Conservation (phyloP, 441 rosid species). For the Adansonia grandidieri region DNA sequence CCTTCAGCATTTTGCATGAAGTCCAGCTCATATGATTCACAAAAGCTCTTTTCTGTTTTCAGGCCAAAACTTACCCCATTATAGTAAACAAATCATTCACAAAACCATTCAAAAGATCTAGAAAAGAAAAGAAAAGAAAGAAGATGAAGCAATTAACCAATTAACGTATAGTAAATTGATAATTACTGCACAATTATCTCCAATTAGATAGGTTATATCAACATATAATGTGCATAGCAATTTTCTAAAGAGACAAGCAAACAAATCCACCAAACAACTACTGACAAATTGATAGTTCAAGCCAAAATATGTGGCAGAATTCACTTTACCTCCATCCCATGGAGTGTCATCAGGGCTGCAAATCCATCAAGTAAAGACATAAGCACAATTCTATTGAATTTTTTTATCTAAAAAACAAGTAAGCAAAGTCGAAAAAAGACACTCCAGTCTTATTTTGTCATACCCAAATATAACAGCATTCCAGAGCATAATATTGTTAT, state of each 20-base stretch:
- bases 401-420: neutral
- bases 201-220: neutral
- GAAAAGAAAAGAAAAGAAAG: neutral
- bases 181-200: neutral
- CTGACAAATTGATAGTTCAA: neutral
- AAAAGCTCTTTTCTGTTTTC: neutral
- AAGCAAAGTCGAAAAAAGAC: neutral
- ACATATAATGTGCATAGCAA: neutral
- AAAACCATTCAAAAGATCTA: neutral
- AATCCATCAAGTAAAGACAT: slow-evolving; percentile 33
- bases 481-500: slow-evolving; percentile 71
- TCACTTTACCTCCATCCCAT: slow-evolving; percentile 69
- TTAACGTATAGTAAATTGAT: neutral
- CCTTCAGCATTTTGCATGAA: slow-evolving; percentile 5
- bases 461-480: slow-evolving; percentile 79
- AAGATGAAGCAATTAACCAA: neutral
- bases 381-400: slow-evolving; percentile 12
- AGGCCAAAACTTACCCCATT: neutral
- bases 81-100: neutral
- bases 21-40: neutral
- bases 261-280: slow-evolving; percentile 16
- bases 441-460: neutral
- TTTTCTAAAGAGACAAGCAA: neutral
- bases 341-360: slow-evolving; percentile 77
- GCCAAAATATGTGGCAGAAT: neutral